A percentile compares a stretch with the other conserved stretches of the same genome.
Conservation (phyloP, 148 eudicot species). For the Nyssa sinensis region DNA sequence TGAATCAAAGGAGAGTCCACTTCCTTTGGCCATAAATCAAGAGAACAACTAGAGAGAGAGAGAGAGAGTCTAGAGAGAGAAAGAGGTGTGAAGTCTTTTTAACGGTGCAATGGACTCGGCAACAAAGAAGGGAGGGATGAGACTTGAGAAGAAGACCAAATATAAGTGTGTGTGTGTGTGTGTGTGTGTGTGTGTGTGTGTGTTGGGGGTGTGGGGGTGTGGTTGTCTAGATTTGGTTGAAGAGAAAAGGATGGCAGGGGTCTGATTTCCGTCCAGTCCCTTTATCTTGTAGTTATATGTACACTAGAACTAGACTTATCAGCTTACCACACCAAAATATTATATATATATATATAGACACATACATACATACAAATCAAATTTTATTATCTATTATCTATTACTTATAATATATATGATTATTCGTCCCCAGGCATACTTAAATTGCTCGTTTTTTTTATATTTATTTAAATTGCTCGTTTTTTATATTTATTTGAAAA, state of each 20-base stretch:
- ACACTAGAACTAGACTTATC: neutral
- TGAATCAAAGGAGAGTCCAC: constrained; percentile 67
- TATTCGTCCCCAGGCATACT: too few relatives aligned
- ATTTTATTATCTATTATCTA: too few relatives aligned
- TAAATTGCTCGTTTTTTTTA: too few relatives aligned
- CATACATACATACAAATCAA: too few relatives aligned
- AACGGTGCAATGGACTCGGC: constrained; percentile 53
- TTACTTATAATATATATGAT: too few relatives aligned
- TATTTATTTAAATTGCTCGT: too few relatives aligned
- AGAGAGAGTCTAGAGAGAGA: constrained; percentile 17
- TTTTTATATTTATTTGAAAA: too few relatives aligned
- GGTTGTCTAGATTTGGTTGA: constrained; percentile 9
- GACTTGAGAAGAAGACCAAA: constrained; percentile 44
- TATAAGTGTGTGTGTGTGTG: constrained; percentile 18
- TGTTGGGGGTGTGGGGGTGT: too few relatives aligned
- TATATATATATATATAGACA: too few relatives aligned
- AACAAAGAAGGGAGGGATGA: constrained; percentile 34
- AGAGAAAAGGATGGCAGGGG: constrained; percentile 16
- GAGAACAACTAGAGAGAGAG: constrained; percentile 12
- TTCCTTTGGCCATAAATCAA: constrained; percentile 45
- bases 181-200: neutral
- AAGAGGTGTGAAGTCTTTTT: constrained; percentile 17
- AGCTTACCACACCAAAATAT: neutral
- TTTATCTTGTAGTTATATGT: neutral
- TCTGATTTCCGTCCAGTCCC: constrained; percentile 7